Evolutionary conservation across 805 yeast genomes (phyloP), one percentile per base, ranked within the genome.

Genomic region (Candida alai): DNA sequence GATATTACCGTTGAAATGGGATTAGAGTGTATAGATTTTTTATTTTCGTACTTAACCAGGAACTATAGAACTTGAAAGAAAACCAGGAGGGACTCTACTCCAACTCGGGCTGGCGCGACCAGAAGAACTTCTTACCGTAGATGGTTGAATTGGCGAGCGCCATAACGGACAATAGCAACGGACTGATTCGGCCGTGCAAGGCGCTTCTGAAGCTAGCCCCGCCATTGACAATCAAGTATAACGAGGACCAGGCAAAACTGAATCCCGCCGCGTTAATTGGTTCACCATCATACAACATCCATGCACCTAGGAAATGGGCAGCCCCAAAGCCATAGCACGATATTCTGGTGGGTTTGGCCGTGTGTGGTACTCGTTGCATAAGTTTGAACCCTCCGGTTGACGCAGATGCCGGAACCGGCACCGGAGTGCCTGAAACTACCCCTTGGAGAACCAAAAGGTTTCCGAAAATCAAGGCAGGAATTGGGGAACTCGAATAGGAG

Each of bases 251-350:
- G 2, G 93, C 94, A 47, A 76, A 67, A 5, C 73, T 64, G 49
- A 88, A 82, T 0, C 95, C 96, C 1, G 90, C 70, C 3, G 95
- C 96, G 57, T 84, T 79, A 29, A 73, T 70, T 14, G 76, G 58
- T 49, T 87, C 96, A 11, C 84, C 80, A 51, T 88, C 96, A 43
- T 68, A 68, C 25, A 82, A 73, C 65, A 88, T 81, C 65, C 76
- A 82, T 3, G 84, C 78, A 17, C 90, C 90, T 13, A 81, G 54
- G 1, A 77, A 77, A 37, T 74, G 61, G 24, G 84, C 78, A 1
- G 72, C 60, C 4, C 86, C 83, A 52, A 84, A 84, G 8, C 78
- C 48, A 17, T 72, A 49, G 23, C 80, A 74, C 6, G 73, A 57
- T 4, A 52, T 42, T 25, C 48, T 48, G 5, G 70, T 53, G n/a